A percentile compares a stretch with the other conserved stretches of the same genome.
Conservation (phyloP, 2,329 filamentous ascomycete genomes). For the Aspergillus sp. region DNA sequence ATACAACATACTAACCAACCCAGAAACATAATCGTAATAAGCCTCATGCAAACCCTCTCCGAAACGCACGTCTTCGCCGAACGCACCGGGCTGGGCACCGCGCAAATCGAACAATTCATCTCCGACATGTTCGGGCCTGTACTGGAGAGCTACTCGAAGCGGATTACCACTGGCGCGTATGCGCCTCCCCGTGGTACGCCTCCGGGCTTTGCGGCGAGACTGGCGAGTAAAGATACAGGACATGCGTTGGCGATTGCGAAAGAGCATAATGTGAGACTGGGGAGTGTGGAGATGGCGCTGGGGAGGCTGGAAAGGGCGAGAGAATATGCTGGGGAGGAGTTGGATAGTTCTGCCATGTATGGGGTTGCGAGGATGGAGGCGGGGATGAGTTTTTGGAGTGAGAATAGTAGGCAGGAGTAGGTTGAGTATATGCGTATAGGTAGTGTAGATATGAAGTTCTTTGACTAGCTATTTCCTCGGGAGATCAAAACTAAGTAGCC, state of each 20-base stretch:
- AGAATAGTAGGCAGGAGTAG: slow-evolving; percentile 8
- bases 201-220: slow-evolving; percentile 11
- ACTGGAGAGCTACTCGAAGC: slow-evolving; percentile 11
- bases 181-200: slow-evolving; percentile 8
- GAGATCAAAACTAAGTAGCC: too few species aligned
- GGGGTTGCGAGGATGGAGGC: slow-evolving; percentile 7
- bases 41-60: slow-evolving; percentile 46
- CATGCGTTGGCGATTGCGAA: slow-evolving; percentile 5
- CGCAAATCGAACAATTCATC: slow-evolving; percentile 41
- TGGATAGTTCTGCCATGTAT: slow-evolving; percentile 12
- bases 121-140: slow-evolving; percentile 15
- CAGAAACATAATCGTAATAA: slow-evolving; percentile 47
- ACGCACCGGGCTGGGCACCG: slow-evolving; percentile 37
- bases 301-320: slow-evolving; percentile 2
- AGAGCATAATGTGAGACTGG: not conserved
- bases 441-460: too few species aligned
- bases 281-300: not conserved
- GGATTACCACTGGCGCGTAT: slow-evolving; percentile 14
- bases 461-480: too few species aligned
- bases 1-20: not conserved
- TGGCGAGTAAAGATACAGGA: slow-evolving; percentile 9
- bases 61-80: slow-evolving; percentile 50
- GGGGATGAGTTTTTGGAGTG: slow-evolving; percentile 9
- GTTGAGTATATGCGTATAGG: not conserved
- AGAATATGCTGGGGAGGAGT: slow-evolving; percentile 10